Base-by-base conservation (phyloP, 345 rosid species). In the Acer saccharum region DNA sequence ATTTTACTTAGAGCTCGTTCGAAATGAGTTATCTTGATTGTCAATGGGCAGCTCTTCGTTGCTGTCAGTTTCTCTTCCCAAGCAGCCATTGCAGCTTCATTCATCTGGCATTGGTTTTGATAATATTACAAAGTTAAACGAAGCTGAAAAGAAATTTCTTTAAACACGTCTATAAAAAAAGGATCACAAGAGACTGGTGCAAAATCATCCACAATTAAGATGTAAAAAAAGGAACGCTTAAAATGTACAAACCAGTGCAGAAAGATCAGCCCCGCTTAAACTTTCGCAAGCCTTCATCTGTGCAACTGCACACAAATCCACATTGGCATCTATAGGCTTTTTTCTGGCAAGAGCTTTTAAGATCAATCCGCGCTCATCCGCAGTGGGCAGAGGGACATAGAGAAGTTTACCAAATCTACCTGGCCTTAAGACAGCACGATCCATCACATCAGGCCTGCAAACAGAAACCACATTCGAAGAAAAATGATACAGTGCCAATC, bases 221-320 rank as follows among this genome's bases (percentile, higher is more conserved):
- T 25, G 35, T 32, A 3, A 64, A 68, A 25, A 25, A 10, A 1
- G 17, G 10, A 50, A 21, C 11, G 18, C 10, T 1, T 3, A 75
- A 72, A 25, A 25, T 25, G 8, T 17, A 82, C 89, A 55, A 72
- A 96, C 98, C 97, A 96, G 78, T 82, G 87, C 86, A 72, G 89
- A 86, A 58, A 96, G 97, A 87, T 96, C 99, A 70, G 97, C 98
- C 61, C 99, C 99, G 21, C 98, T 94, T 65, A 96, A 82, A 83
- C 83, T 87, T 77, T 91, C 87, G 78, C 97, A 96, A 67, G 87
- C 90, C 65, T 87, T 86, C 87, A 81, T 88, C 77, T 52, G 81
- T 58, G 90, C 99, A 60, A 96, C 85, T 73, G 83, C 79, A 71
- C 78, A 77, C 83, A 96, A 87, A 86, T 94, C 98, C 52, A 94